These are phyloP conservation scores for Rehmannia glutinosa DNA, from an alignment of 257 asterid species.

Conservation along the genomic window DNA sequence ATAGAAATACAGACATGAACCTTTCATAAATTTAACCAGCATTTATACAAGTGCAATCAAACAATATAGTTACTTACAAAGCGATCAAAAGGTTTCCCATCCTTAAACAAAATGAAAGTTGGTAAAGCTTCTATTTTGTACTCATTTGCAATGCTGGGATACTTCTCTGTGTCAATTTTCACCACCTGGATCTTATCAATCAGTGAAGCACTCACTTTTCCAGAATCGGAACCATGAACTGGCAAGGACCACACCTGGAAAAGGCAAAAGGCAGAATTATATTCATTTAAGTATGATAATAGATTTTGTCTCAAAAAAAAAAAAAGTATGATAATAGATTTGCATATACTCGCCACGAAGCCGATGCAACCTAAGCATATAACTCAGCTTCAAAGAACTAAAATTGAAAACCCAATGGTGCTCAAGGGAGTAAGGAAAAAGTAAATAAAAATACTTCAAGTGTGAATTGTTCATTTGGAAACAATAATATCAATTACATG, in stretches of 20 bases:
- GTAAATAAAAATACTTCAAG: too few species aligned
- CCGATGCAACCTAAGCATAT: not conserved
- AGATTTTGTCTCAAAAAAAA: too few species aligned
- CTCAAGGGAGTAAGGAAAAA: not conserved
- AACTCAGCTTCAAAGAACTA: not conserved
- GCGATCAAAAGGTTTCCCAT: constrained; percentile 82
- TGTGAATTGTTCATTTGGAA: not conserved
- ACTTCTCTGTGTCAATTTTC: constrained; percentile 92
- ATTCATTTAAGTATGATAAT: not conserved
- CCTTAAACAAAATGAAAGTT: constrained; percentile 84
- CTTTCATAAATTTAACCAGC: not conserved
- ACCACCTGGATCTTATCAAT: constrained; percentile 75
- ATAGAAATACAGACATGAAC: not conserved
- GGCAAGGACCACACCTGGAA: constrained; percentile 99
- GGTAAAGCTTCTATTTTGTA: constrained; percentile 87
- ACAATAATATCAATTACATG: not conserved
- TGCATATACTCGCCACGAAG: not conserved
- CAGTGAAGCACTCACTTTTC: constrained; percentile 63
- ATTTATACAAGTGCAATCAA: constrained; percentile 3
- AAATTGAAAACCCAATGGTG: not conserved
- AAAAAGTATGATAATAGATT: too few species aligned
- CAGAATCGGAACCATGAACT: constrained; percentile 87
- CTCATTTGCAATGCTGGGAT: constrained; percentile 70
- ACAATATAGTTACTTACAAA: constrained; percentile 59
- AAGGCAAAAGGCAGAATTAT: not conserved